phyloP scores from a whole-genome alignment of 2,329 filamentous ascomycete genomes.

The Aspergillus ustus region DNA sequence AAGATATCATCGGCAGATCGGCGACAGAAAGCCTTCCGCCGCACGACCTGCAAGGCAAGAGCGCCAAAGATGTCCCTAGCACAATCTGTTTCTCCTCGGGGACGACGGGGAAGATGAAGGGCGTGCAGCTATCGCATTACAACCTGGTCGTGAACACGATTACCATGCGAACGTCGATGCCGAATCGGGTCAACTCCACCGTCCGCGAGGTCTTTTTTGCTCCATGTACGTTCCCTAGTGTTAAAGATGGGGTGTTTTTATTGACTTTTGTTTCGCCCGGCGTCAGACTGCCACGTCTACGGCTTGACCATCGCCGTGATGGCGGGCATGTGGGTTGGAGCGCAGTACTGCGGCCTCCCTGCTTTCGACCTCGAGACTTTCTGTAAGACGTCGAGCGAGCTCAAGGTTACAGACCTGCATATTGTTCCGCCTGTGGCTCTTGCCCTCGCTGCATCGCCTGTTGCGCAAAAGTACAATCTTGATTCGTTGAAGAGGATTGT shows the following conservation, averaged over 20 bases:
- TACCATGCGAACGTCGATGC: neutral
- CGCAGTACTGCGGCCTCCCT: slow-evolving; percentile 19
- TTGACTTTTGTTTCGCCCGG: too few relatives aligned
- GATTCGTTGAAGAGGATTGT: slow-evolving; percentile 24
- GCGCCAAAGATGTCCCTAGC: neutral
- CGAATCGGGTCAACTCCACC: neutral
- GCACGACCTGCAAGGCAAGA: neutral
- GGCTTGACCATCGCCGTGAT: slow-evolving; percentile 22
- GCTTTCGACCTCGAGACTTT: slow-evolving; percentile 26
- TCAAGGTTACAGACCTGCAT: slow-evolving; percentile 26
- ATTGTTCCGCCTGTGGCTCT: slow-evolving; percentile 28
- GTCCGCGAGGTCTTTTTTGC: neutral
- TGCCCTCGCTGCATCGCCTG: slow-evolving; percentile 15
- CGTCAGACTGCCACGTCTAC: slow-evolving; percentile 29
- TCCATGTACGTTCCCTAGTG: neutral
- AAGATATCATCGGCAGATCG: slow-evolving; percentile 23
- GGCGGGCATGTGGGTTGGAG: slow-evolving; percentile 27
- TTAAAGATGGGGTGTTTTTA: too few relatives aligned
- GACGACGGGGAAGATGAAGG: neutral
- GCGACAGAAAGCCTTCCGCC: slow-evolving; percentile 11
- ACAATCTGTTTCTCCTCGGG: neutral
- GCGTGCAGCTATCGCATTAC: neutral
- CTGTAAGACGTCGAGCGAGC: slow-evolving; percentile 23
- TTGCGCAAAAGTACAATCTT: slow-evolving; percentile 22
- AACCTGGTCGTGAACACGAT: neutral